Base-by-base conservation (phyloP, 1,284 basidiomycete species). In the Somion occarium region DNA sequence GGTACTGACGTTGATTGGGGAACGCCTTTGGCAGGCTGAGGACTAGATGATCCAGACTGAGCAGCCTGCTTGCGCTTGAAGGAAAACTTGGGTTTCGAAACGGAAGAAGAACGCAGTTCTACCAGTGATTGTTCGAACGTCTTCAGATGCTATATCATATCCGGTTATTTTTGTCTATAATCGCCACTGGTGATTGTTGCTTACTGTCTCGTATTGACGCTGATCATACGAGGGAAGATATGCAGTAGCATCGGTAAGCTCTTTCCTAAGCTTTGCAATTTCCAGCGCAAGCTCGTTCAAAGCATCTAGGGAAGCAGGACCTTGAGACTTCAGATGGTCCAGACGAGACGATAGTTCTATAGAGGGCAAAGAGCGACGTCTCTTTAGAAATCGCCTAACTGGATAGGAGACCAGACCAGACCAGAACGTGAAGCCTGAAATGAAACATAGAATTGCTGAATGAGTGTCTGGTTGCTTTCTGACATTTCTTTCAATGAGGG, bases 141-240 rank as follows among this genome's bases (percentile, higher is more conserved):
- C 60, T 79, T 80, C 45, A 88, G 62, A 77, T 82, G 80, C 87
- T 87, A 22, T 38, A 44, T 48, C 15, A 38, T 5, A 27, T 44
- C 18, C 30, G 15, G n/a, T 22, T 45, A 20, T 38, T n/a, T 37
- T 37, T n/a, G n/a, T 37, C n/a, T 11, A 37, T n/a, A n/a, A n/a
- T n/a, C n/a, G n/a, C n/a, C 20, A 42, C 41, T 42, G 41, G 11
- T 42, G 20, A 12, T 42, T 39, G 4, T 15, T 22, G 73, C 83
- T 53, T 58, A 90, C 89, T 57, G 72, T 65, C 59, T 88, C 85
- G 59, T 77, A 87, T 58, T 81, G 81, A 53, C 83, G 74, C 61
- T 87, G 87, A 64, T 90, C 88, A 62, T 88, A 91, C 38, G 76
- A 70, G 3, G 89, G 85, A 38, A 92, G 68, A 51, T 74, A 79